These are phyloP conservation scores for Scytalidium sp. DNA, from an alignment of 2,329 filamentous ascomycete genomes.

Conservation along the genomic window DNA sequence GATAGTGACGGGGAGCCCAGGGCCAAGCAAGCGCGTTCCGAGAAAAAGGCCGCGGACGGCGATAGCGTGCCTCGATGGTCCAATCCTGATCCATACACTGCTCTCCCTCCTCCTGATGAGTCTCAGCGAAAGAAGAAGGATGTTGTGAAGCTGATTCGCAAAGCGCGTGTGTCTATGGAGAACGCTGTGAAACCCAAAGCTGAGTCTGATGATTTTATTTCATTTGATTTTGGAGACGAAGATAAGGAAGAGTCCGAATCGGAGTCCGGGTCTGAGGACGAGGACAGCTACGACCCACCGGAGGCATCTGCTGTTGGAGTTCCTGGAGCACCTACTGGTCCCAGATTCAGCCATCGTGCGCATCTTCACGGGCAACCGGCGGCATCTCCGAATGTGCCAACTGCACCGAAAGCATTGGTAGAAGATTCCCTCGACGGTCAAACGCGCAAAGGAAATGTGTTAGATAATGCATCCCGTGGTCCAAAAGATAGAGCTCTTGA, in stretches of 20 bases:
- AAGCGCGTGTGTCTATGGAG: constrained; percentile 63
- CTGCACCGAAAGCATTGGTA: background rate
- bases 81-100: constrained; percentile 92
- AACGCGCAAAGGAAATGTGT: background rate
- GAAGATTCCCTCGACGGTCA: background rate
- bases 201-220: constrained; percentile 82
- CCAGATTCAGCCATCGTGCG: constrained; percentile 13
- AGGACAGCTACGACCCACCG: constrained; percentile 6
- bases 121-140: constrained; percentile 73
- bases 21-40: constrained; percentile 40
- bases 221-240: constrained; percentile 67
- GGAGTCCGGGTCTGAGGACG: no score
- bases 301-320: constrained; percentile 6
- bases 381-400: background rate
- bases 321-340: constrained; percentile 22
- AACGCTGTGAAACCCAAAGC: constrained; percentile 49
- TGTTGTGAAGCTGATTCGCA: constrained; percentile 87
- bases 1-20: constrained; percentile 31
- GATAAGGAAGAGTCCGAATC: constrained; percentile 32
- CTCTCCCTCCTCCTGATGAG: constrained; percentile 76
- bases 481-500: constrained; percentile 15
- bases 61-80: constrained; percentile 74
- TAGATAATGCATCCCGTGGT: background rate
- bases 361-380: background rate
- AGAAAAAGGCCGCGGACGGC: constrained; percentile 35